phyloP scores from a whole-genome alignment of 805 yeast species.

The Candida corydali region DNA sequence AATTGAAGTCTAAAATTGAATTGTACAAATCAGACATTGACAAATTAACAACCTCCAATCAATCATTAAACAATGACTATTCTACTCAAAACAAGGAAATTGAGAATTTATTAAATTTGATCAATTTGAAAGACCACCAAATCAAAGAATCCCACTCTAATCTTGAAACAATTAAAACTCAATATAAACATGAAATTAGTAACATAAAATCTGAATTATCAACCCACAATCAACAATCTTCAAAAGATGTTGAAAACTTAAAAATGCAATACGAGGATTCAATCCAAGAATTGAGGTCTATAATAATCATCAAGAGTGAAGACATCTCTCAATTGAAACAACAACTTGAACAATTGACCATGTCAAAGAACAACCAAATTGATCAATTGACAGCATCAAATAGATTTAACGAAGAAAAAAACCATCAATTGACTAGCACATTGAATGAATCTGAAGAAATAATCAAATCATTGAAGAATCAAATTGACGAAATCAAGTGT shows the following conservation, averaged over 20 bases:
- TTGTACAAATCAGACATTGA: not conserved
- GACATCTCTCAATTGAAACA: constrained; percentile 1
- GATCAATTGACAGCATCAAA: constrained; percentile 1
- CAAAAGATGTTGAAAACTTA: not conserved
- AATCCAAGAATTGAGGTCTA: constrained; percentile 1
- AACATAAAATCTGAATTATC: not conserved
- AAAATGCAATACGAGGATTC: not conserved
- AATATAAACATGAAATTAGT: not conserved
- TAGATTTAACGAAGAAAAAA: not conserved
- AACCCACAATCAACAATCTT: not conserved
- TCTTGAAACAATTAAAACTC: not conserved
- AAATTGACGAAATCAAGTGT: not conserved
- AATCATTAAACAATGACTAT: not conserved
- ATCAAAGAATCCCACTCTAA: not conserved
- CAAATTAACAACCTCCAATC: not conserved
- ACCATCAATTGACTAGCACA: not conserved
- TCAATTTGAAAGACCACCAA: constrained; percentile 1
- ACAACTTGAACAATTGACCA: constrained; percentile 1
- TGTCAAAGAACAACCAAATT: constrained; percentile 3
- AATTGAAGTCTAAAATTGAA: not conserved
- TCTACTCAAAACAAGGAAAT: constrained; percentile 2
- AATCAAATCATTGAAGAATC: not conserved
- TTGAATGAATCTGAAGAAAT: not conserved
- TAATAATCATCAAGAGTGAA: not conserved
- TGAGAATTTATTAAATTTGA: constrained; percentile 1